phyloP scores from a whole-genome alignment of 2,329 filamentous ascomycete genomes.

The Nemania sp. region DNA sequence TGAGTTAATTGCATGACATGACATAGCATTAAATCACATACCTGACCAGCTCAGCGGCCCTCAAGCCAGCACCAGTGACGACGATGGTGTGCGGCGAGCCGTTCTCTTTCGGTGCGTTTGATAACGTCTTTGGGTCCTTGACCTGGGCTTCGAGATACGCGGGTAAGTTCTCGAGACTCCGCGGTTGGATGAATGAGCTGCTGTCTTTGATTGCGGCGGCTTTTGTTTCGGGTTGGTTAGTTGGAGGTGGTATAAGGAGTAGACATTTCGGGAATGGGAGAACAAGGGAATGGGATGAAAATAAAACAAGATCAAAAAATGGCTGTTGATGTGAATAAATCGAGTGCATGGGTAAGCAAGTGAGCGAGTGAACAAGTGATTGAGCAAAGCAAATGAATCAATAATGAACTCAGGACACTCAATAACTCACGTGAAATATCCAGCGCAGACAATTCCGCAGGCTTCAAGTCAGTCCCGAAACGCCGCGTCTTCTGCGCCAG shows the following conservation, averaged over 20 bases:
- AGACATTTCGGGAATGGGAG: no score
- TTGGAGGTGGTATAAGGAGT: no score
- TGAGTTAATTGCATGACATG: no score
- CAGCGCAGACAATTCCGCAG: conserved; percentile 81
- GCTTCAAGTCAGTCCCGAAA: conserved; percentile 79
- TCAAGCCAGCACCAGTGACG: conserved; percentile 79
- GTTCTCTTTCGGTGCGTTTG: conserved; percentile 66
- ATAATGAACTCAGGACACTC: not conserved
- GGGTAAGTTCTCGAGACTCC: conserved; percentile 74
- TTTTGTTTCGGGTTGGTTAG: conserved; percentile 41
- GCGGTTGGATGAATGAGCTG: conserved; percentile 68
- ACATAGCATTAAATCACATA: no score
- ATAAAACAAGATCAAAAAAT: no score
- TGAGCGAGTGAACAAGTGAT: not conserved
- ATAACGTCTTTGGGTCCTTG: conserved; percentile 61
- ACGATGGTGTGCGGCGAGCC: conserved; percentile 85
- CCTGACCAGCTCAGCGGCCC: conserved; percentile 83
- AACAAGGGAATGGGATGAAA: no score
- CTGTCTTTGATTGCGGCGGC: conserved; percentile 79
- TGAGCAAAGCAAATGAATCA: not conserved
- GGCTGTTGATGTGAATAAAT: no score
- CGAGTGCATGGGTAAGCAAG: not conserved
- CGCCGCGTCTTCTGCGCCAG: conserved; percentile 76
- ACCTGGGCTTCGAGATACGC: conserved; percentile 73
- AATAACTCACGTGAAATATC: conserved; percentile 69